Conservation (phyloP, 164 flowering plant genomes). For the Macadamia tetraphylla region DNA sequence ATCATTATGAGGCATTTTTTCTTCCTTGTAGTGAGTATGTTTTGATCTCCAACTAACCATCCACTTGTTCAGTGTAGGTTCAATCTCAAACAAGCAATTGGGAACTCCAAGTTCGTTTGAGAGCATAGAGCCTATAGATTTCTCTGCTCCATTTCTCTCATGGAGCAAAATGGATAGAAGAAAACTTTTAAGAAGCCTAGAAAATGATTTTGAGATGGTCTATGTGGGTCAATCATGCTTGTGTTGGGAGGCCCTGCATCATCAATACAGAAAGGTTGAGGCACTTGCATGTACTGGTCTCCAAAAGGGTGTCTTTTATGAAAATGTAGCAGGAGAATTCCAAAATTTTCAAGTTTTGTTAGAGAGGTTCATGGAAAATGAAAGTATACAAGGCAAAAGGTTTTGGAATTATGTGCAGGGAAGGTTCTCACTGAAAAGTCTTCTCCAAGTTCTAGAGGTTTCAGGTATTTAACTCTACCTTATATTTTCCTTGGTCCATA, state of each 20-base stretch:
- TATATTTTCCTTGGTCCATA: no score
- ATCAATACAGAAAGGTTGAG: slow-evolving; percentile 46
- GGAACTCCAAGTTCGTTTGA: slow-evolving; percentile 18
- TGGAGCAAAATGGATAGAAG: slow-evolving; percentile 26
- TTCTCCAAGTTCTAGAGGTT: slow-evolving; percentile 45
- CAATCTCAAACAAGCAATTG: slow-evolving; percentile 9
- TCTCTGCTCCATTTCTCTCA: slow-evolving; percentile 9
- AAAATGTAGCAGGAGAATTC: slow-evolving; percentile 31
- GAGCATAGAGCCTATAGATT: slow-evolving; percentile 11
- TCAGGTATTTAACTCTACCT: no score
- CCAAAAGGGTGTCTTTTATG: slow-evolving; percentile 14
- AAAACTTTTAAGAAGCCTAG: slow-evolving; percentile 36
- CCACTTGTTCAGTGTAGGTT: neutral
- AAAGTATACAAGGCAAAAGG: slow-evolving; percentile 32
- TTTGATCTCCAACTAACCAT: slow-evolving; percentile 2
- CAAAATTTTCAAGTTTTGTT: slow-evolving; percentile 48
- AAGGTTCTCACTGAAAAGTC: slow-evolving; percentile 29
- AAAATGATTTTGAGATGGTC: slow-evolving; percentile 23
- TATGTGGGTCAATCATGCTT: slow-evolving; percentile 48
- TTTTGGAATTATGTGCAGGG: slow-evolving; percentile 30
- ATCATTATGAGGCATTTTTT: no score
- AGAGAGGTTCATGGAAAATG: slow-evolving; percentile 56
- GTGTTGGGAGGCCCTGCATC: slow-evolving; percentile 61
- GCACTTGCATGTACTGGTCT: slow-evolving; percentile 17
- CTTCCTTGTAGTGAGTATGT: neutral